A percentile compares a stretch with the other conserved stretches of the same genome.
Conservation (phyloP, 2,329 filamentous ascomycete species). For the Hypoxylon sp. region DNA sequence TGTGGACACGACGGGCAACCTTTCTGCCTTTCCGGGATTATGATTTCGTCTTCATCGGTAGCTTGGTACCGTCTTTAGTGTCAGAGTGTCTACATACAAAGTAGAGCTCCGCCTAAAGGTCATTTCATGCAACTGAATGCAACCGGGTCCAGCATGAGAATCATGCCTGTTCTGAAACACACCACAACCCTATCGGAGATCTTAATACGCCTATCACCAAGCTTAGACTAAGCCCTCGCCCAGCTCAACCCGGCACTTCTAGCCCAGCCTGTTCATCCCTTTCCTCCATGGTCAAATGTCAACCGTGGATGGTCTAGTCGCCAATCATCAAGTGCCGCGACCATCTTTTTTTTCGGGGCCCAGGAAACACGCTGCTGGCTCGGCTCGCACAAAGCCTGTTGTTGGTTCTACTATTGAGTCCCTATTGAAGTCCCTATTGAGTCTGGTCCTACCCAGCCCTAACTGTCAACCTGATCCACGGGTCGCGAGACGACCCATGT, state of each 20-base stretch:
- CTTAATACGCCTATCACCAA: constrained; percentile 34
- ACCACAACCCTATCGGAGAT: constrained; percentile 40
- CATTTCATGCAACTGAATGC: constrained; percentile 35
- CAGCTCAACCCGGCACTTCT: constrained; percentile 36
- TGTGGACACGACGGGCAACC: no score
- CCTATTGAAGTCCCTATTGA: neutral
- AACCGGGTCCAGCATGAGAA: constrained; percentile 37
- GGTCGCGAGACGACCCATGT: constrained; percentile 35
- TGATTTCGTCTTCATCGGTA: no score
- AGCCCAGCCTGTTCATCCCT: constrained; percentile 29
- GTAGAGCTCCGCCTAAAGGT: constrained; percentile 25
- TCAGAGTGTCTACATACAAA: constrained; percentile 6
- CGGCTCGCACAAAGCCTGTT: constrained; percentile 21
- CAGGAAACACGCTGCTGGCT: constrained; percentile 30
- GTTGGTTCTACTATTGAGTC: no score
- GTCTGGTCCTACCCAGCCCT: constrained; percentile 27
- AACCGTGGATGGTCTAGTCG: constrained; percentile 29
- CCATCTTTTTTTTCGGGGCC: constrained; percentile 19
- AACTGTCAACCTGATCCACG: constrained; percentile 14
- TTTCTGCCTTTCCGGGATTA: constrained; percentile 21
- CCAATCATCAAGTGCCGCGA: constrained; percentile 42
- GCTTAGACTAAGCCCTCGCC: no score
- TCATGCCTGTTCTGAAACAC: constrained; percentile 43
- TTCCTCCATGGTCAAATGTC: constrained; percentile 21
- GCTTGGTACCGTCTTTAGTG: no score